Evolutionary conservation across 306 rosid species (phyloP), one percentile per base, ranked within the genome.

Genomic region (Glycyrrhiza uralensis): DNA sequence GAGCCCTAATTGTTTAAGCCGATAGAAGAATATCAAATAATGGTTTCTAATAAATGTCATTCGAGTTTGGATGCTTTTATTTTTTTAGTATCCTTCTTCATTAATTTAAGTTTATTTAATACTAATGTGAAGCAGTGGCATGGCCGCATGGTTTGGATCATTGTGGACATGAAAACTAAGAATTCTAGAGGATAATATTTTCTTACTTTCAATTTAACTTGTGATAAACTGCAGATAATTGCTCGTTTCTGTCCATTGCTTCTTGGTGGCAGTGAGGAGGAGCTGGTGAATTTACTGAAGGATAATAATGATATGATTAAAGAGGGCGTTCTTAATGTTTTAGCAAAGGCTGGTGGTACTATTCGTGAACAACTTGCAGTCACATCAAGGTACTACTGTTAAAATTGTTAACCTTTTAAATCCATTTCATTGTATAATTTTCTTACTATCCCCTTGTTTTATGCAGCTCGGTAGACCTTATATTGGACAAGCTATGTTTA

Each of bases 311-410:
- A 88, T 76, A 69, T 76, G 29, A 87, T 89, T 75, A 88, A 86
- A 86, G 97, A 91, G 82, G 97, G 99, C 52, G 79, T 82, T 78
- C 82, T 95, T 72, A 90, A 86, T 79, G 68, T 84, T 60, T 85
- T 95, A 76, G 96, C 96, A 0, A 95, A 85, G 87, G 99, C 99
- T 66, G 99, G 99, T 66, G 96, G 92, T 85, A 88, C 87, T 67
- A 87, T 95, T 59, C 85, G 96, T 1, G 96, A 95, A 79, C 88
- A 95, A 75, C 86, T 95, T 55, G 84, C 96, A 30, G 88, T 56
- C 15, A 80, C 91, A 46, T 82, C 96, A 51, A 95, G 97, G 99
- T 95, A 71, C 65, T 18, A 26, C 64, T 82, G n/a, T 56, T 60
- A 41, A 56, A 32, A 3, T 50, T 71, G 8, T 66, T 63, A 14